phyloP scores from a whole-genome alignment of 495 filamentous ascomycete species.

The Xylaria scruposa region DNA sequence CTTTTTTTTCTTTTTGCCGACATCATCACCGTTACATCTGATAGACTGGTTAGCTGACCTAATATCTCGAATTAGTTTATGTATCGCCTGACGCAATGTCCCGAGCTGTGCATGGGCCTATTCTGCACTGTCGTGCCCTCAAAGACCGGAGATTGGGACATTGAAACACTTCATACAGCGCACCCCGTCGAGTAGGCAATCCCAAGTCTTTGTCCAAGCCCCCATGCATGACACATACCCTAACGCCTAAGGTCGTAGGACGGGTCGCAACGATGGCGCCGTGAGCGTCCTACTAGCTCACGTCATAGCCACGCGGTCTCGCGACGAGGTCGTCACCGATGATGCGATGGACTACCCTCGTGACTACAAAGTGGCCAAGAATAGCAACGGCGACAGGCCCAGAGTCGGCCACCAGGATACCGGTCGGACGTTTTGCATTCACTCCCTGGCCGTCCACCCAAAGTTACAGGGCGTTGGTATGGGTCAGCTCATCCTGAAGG shows the following conservation, averaged over 20 bases:
- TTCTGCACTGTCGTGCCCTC: slow-evolving; percentile 67
- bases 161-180: slow-evolving; percentile 55
- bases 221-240: not conserved
- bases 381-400: slow-evolving; percentile 32
- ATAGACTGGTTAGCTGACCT: not conserved
- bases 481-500: slow-evolving; percentile 75
- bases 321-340: slow-evolving; percentile 69
- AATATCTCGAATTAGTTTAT: slow-evolving; percentile 63
- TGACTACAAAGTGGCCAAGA: slow-evolving; percentile 60
- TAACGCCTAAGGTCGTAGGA: slow-evolving; percentile 28
- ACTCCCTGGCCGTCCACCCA: slow-evolving; percentile 81
- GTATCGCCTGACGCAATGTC: slow-evolving; percentile 79
- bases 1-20: not conserved
- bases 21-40: not conserved
- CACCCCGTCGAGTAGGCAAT: slow-evolving; percentile 46
- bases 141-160: slow-evolving; percentile 52
- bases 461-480: slow-evolving; percentile 76
- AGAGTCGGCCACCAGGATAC: slow-evolving; percentile 67
- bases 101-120: slow-evolving; percentile 81
- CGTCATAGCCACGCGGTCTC: slow-evolving; percentile 75
- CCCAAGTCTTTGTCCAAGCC: not conserved
- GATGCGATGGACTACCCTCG: slow-evolving; percentile 74
- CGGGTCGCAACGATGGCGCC: slow-evolving; percentile 52
- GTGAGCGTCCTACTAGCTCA: slow-evolving; percentile 78
- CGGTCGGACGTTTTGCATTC: slow-evolving; percentile 77